Percentiles rank a stretch among this genome's conserved stretches.
phyloP scores from a whole-genome alignment of 768 basidiomycete genomes.

The Tulasnella sp. region DNA sequence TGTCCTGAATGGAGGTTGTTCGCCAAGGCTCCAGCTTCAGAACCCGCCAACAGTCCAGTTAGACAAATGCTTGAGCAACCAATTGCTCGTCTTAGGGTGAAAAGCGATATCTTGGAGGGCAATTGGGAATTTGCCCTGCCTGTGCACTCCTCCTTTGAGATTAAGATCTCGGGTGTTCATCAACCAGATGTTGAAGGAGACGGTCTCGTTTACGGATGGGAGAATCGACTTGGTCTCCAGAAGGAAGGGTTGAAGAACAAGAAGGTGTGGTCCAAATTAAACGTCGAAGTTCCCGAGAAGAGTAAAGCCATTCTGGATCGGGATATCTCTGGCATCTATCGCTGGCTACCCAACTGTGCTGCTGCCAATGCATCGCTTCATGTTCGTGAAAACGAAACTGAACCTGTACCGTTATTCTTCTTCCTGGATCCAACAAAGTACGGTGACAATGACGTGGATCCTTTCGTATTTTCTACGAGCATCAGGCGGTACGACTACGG shows the following conservation, averaged over 20 bases:
- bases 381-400: conserved; percentile 36
- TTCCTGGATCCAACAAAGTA: conserved; percentile 68
- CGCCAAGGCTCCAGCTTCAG: conserved; percentile 48
- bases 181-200: conserved; percentile 32
- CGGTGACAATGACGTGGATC: conserved; percentile 61
- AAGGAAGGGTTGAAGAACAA: conserved; percentile 52
- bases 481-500: conserved; percentile 70
- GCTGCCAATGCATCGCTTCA: conserved; percentile 78
- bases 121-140: conserved; percentile 75
- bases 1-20: conserved; percentile 82
- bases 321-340: conserved; percentile 68
- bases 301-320: conserved; percentile 47
- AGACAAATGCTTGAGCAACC: conserved; percentile 60
- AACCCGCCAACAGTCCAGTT: conserved; percentile 68
- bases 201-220: conserved; percentile 64
- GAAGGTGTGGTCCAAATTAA: conserved; percentile 50
- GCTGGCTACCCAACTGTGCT: conserved; percentile 72
- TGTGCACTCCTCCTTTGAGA: conserved; percentile 35
- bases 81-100: conserved; percentile 57
- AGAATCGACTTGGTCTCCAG: conserved; percentile 60
- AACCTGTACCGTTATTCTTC: conserved; percentile 53
- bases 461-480: conserved; percentile 72
- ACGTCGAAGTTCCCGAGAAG: conserved; percentile 44
- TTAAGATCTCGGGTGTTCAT: conserved; percentile 45
- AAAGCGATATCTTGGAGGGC: conserved; percentile 47